These are phyloP conservation scores for Cylindrodendrum hubeiense DNA, from an alignment of 2,329 filamentous ascomycete species.

Conservation along the genomic window DNA sequence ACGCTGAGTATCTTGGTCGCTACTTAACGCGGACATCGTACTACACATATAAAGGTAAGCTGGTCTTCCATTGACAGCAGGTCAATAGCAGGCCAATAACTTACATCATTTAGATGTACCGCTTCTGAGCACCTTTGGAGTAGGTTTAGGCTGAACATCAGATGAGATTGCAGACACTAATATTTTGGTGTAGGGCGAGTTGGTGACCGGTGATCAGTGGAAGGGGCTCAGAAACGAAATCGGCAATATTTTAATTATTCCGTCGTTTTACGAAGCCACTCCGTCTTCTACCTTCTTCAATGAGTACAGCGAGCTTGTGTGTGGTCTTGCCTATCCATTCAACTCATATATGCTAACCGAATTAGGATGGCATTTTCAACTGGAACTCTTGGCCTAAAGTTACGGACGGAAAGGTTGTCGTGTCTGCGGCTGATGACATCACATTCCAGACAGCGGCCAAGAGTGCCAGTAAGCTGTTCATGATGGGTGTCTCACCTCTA, in stretches of 20 bases:
- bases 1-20: slow-evolving; percentile 13
- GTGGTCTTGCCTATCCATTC: background rate
- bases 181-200: slow-evolving; percentile 7
- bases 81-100: too few species aligned
- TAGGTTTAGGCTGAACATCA: background rate
- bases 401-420: slow-evolving; percentile 9
- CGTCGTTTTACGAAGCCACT: slow-evolving; percentile 14
- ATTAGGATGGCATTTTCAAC: slow-evolving; percentile 20
- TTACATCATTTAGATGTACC: background rate
- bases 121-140: slow-evolving; percentile 23
- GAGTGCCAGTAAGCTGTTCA: slow-evolving; percentile 21
- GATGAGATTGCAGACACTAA: background rate
- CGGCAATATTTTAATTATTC: slow-evolving; percentile 19
- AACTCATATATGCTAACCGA: background rate
- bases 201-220: slow-evolving; percentile 14
- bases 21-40: slow-evolving; percentile 17
- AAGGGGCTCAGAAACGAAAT: slow-evolving; percentile 5
- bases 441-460: slow-evolving; percentile 14
- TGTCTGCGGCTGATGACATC: slow-evolving; percentile 10
- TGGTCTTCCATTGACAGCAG: background rate
- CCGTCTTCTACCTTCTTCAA: slow-evolving; percentile 18
- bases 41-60: slow-evolving; percentile 9
- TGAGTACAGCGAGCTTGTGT: slow-evolving; percentile 14
- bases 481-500: slow-evolving; percentile 25
- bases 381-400: slow-evolving; percentile 24